Evolutionary conservation across 2,329 filamentous ascomycete genomes (phyloP).

Genomic region (Metarhizium sp.): DNA sequence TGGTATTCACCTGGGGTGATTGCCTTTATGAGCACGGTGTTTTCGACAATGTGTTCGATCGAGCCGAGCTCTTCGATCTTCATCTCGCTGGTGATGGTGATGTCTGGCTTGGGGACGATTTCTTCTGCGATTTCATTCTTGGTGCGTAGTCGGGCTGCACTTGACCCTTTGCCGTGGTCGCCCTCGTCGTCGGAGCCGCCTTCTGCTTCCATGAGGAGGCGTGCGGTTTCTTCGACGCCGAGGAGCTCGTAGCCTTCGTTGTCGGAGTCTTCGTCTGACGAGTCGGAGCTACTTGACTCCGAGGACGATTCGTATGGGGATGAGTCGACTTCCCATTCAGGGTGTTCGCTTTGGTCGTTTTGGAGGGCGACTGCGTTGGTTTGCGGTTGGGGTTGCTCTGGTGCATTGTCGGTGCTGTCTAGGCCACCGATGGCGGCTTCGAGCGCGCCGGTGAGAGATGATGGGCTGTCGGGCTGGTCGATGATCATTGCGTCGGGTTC

Average conservation of each 20-base stretch:
- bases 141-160: slow-evolving; percentile 52
- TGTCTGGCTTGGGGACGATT: slow-evolving; percentile 61
- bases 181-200: slow-evolving; percentile 71
- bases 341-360: slow-evolving; percentile 34
- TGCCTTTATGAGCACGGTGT: slow-evolving; percentile 68
- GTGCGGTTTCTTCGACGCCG: slow-evolving; percentile 72
- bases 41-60: slow-evolving; percentile 71
- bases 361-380: slow-evolving; percentile 15
- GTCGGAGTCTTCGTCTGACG: slow-evolving; percentile 44
- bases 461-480: slow-evolving; percentile 25
- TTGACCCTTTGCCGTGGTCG: slow-evolving; percentile 32
- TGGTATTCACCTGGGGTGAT: slow-evolving; percentile 71
- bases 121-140: slow-evolving; percentile 69
- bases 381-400: slow-evolving; percentile 6
- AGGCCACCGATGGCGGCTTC: slow-evolving; percentile 35
- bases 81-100: slow-evolving; percentile 69
- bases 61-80: slow-evolving; percentile 66
- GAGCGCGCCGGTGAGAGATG: slow-evolving; percentile 31
- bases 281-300: slow-evolving; percentile 49
- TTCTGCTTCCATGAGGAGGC: slow-evolving; percentile 76
- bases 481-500: slow-evolving; percentile 25
- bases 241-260: slow-evolving; percentile 62
- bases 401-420: slow-evolving; percentile 7
- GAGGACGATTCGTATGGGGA: slow-evolving; percentile 64
- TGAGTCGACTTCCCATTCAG: slow-evolving; percentile 80